Base-by-base conservation (phyloP, 2,329 filamentous ascomycete species). In the Apiospora saccharicola region DNA sequence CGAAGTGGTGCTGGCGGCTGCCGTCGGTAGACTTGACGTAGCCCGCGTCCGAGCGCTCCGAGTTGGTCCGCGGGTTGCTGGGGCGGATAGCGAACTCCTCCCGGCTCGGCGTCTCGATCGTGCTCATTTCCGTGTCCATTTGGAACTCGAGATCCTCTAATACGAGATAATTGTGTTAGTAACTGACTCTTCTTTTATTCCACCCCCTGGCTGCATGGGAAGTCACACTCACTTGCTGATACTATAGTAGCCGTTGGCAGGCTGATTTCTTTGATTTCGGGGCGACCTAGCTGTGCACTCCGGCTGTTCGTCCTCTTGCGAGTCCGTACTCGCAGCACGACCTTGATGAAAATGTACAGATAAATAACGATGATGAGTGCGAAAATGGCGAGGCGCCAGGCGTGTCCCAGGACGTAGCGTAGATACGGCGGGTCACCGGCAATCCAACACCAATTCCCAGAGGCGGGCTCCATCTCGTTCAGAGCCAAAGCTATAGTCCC, bases 381-480 rank as follows among this genome's bases (percentile, higher is more conserved):
- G 43, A 71, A 71, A 49, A 61, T 67, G 19, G 24, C 34, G n/a
- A 73, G 61, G 7, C 72, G 47, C 72, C 72, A 73, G n/a, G 37
- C 70, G 19, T 73, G 72, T n/a, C 70, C 71, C 22, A 73, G 61
- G 46, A 53, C 68, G 22, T 73, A 73, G 34, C 72, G 71, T n/a
- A 73, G 47, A 57, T 69, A 70, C 10, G 41, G 22, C 34, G 72
- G 72, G 5, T 73, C 44, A 13, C 46, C 57, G 30, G 68, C 57
- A 43, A 73, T 72, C 72, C 72, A 73, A 44, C 72, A 73, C 72
- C 72, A 73, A 6, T 73, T 72, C 6, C 72, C 72, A 19, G 71
- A 72, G 22, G 68, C 72, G 19, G 72, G 72, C 41, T 46, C 47
- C 16, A 72, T 53, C 46, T 73, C 70, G 10, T 61, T n/a, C 30